phyloP scores from a whole-genome alignment of 352 stramenopile species.

The Globisporangium uncinulatum region DNA sequence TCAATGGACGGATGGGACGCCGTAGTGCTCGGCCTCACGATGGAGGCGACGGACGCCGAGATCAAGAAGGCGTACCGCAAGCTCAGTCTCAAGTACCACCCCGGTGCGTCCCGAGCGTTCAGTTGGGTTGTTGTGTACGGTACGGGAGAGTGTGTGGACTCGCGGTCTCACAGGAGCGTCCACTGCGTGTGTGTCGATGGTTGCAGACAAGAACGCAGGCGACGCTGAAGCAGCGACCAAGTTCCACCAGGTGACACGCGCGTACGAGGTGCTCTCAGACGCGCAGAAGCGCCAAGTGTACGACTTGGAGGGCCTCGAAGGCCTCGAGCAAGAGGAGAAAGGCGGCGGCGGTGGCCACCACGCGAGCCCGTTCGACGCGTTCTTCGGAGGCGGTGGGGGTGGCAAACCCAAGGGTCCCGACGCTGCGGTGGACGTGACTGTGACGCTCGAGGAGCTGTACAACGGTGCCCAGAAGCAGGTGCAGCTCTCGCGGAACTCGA shows the following conservation, averaged over 20 bases:
- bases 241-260: conserved; percentile 88
- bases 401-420: conserved; percentile 72
- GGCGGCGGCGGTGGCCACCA: conserved; percentile 26
- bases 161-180: too few species aligned
- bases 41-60: conserved; percentile 81
- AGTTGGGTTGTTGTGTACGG: too few species aligned
- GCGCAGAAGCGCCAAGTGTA: conserved; percentile 87
- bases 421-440: conserved; percentile 61
- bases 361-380: conserved; percentile 69
- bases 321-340: conserved; percentile 72
- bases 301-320: conserved; percentile 90
- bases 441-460: conserved; percentile 85
- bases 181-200: too few species aligned
- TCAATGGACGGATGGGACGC: neutral
- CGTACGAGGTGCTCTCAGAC: conserved; percentile 91
- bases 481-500: conserved; percentile 65
- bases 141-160: too few species aligned
- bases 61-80: conserved; percentile 96
- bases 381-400: conserved; percentile 59
- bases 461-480: conserved; percentile 74
- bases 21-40: conserved; percentile 62
- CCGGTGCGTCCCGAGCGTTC: conserved; percentile 37
- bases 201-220: conserved; percentile 80
- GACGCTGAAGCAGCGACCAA: conserved; percentile 73
- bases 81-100: conserved; percentile 95